phyloP scores from a whole-genome alignment of 225 moss, liverwort and hornwort species.

The Bryoerythrophyllum caledonicum region DNA sequence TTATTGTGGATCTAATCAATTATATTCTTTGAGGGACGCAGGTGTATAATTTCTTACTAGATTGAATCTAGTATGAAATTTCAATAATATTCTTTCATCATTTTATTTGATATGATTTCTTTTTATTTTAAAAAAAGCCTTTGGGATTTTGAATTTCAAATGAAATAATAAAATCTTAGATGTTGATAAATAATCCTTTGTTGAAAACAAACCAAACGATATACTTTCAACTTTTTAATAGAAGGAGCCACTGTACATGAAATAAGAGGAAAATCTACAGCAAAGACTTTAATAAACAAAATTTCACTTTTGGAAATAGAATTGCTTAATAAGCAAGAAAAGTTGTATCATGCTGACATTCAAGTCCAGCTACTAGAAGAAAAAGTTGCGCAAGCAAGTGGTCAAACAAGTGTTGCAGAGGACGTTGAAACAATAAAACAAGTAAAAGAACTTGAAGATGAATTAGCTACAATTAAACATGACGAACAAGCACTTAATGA shows the following conservation, averaged over 20 bases:
- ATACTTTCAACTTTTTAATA: not conserved
- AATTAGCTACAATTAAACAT: slow-evolving; percentile 46
- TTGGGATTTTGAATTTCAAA: not conserved
- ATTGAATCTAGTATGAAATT: too few species aligned
- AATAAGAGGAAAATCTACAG: slow-evolving; percentile 82
- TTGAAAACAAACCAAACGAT: too few species aligned
- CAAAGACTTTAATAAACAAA: slow-evolving; percentile 63
- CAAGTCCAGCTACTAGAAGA: slow-evolving; percentile 83
- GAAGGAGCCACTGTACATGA: slow-evolving; percentile 71
- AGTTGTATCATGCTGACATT: slow-evolving; percentile 70
- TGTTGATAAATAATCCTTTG: rapidly evolving
- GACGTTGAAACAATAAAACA: slow-evolving; percentile 60
- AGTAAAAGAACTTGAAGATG: slow-evolving; percentile 64
- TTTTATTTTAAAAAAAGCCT: too few species aligned
- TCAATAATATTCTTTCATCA: too few species aligned
- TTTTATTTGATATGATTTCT: not conserved
- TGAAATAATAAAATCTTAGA: not conserved
- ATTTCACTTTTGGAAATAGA: slow-evolving; percentile 60
- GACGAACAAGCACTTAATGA: slow-evolving; percentile 61
- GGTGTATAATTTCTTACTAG: too few species aligned
- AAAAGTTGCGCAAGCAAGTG: slow-evolving; percentile 76
- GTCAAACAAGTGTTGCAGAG: slow-evolving; percentile 52
- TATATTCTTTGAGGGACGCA: too few species aligned
- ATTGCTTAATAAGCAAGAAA: slow-evolving; percentile 76
- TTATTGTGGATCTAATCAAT: slow-evolving; percentile 63